These are phyloP conservation scores for Aureobasidium namibiae DNA, from an alignment of 2,329 filamentous ascomycete genomes.

Conservation along the genomic window DNA sequence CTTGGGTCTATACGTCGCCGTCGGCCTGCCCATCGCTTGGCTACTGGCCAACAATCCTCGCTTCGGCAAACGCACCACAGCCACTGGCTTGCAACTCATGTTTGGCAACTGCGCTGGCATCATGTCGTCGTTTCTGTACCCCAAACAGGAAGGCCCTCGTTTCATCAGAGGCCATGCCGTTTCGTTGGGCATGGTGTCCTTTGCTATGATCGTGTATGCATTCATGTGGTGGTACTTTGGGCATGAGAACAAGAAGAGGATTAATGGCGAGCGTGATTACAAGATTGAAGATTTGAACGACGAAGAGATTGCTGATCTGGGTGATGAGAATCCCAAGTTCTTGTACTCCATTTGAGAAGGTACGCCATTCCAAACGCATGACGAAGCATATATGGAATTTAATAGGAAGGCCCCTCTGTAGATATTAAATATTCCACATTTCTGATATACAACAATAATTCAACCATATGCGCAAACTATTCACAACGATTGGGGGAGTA, in stretches of 20 bases:
- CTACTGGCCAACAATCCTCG: constrained; percentile 61
- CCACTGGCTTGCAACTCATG: constrained; percentile 62
- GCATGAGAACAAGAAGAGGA: constrained; percentile 30
- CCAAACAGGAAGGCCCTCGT: constrained; percentile 34
- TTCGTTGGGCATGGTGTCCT: constrained; percentile 41
- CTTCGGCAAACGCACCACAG: constrained; percentile 68
- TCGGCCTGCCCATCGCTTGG: constrained; percentile 50
- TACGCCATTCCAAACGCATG: neutral
- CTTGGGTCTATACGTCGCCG: constrained; percentile 57
- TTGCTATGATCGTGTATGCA: constrained; percentile 30
- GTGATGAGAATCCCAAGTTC: constrained; percentile 38
- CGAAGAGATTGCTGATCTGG: constrained; percentile 36
- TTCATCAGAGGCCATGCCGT: constrained; percentile 46
- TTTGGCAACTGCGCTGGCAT: constrained; percentile 64
- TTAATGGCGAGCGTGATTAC: constrained; percentile 33
- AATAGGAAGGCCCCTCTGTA: neutral
- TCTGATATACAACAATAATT: neutral
- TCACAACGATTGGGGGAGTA: too few species aligned
- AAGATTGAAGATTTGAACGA: constrained; percentile 33
- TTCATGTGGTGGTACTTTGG: constrained; percentile 32
- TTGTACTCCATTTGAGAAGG: constrained; percentile 29
- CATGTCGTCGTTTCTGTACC: constrained; percentile 47
- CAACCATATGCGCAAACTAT: too few species aligned
- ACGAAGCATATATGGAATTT: neutral
- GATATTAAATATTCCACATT: neutral